Evolutionary conservation across 805 yeast species (phyloP).

Genomic region (Cephaloascus fragrans): DNA sequence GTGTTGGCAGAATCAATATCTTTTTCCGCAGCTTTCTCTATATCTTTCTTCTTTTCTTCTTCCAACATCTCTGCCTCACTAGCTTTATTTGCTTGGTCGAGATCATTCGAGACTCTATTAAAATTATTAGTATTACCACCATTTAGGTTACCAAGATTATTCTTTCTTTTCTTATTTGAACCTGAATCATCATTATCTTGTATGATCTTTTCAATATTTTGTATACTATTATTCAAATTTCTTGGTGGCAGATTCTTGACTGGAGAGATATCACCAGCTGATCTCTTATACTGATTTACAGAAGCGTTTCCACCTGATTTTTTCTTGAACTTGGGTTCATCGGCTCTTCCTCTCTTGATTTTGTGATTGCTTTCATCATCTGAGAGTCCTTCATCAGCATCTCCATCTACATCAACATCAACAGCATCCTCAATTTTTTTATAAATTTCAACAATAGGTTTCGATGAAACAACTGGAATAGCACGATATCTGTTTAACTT

Average conservation of each 20-base stretch:
- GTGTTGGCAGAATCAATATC: neutral
- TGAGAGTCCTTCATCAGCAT: slow-evolving; percentile 5
- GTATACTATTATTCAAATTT: neutral
- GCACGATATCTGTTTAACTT: slow-evolving; percentile 60
- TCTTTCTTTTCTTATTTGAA: neutral
- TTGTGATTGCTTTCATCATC: neutral
- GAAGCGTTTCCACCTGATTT: neutral
- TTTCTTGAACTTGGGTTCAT: neutral
- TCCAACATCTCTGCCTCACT: slow-evolving; percentile 3
- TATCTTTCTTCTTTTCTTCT: slow-evolving; percentile 4
- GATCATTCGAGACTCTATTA: neutral
- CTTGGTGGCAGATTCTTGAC: neutral
- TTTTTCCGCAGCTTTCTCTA: neutral
- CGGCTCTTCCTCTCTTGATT: neutral
- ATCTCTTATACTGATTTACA: neutral
- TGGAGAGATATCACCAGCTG: neutral
- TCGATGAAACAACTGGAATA: slow-evolving; percentile 59
- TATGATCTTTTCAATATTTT: neutral
- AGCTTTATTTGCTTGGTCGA: slow-evolving; percentile 1
- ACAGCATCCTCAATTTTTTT: slow-evolving; percentile 86
- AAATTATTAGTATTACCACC: neutral
- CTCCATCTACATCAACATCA: slow-evolving; percentile 21
- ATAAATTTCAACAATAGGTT: slow-evolving; percentile 86
- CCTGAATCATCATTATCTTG: slow-evolving; percentile 4
- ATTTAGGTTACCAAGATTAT: neutral